Conservation (phyloP, 306 rosid species). For the Alnus glutinosa region DNA sequence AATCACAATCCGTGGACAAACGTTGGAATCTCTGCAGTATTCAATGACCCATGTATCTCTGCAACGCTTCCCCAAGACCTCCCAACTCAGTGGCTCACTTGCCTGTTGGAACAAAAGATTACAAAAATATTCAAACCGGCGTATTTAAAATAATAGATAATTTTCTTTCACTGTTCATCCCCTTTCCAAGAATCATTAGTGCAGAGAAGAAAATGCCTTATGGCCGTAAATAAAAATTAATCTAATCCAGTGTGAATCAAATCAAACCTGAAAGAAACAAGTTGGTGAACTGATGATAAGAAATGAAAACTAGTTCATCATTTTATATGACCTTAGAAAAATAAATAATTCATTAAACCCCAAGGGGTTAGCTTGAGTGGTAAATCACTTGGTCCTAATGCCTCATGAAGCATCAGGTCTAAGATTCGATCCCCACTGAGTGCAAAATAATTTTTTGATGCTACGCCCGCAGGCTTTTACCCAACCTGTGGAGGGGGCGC, state of each 20-base stretch:
- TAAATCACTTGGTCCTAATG: no score
- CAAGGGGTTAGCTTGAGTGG: no score
- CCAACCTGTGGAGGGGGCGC: no score
- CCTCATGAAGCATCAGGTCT: no score
- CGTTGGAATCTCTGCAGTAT: neutral
- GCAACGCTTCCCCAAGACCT: neutral
- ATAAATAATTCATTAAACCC: neutral
- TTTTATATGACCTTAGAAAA: neutral
- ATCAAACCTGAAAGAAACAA: neutral
- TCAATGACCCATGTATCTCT: neutral
- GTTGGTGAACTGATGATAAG: neutral
- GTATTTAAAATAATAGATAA: no score
- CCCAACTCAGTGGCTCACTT: neutral
- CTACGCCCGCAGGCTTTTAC: no score
- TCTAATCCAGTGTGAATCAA: neutral
- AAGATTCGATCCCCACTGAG: no score
- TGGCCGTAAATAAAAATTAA: neutral
- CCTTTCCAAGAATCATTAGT: neutral
- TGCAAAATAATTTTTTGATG: no score
- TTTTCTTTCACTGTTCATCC: neutral
- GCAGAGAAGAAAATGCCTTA: neutral
- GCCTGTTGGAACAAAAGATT: slow-evolving; percentile 16
- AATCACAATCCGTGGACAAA: neutral
- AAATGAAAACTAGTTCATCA: neutral
- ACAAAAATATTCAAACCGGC: neutral